These are phyloP conservation scores for Podosphaera xanthii DNA, from an alignment of 2,329 filamentous ascomycete species.

Conservation along the genomic window DNA sequence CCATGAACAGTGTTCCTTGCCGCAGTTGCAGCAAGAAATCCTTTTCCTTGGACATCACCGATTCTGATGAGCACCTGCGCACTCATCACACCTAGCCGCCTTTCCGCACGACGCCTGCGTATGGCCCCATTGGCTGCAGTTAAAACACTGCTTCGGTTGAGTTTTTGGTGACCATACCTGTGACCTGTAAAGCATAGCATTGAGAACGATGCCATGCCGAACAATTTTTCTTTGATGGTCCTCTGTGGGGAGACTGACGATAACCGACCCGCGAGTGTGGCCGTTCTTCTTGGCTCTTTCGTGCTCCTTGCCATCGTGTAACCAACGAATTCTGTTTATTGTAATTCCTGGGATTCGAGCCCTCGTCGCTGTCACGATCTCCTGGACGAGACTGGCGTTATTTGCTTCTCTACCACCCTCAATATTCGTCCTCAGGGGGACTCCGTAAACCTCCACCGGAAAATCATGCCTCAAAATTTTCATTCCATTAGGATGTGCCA, in stretches of 20 bases:
- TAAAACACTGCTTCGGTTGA: neutral
- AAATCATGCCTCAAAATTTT: neutral
- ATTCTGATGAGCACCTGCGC: no score
- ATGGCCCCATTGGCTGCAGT: neutral
- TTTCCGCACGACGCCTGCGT: neutral
- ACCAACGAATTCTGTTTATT: no score
- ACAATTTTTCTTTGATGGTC: no score
- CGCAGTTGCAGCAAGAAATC: neutral
- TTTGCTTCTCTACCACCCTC: neutral
- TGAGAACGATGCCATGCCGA: no score
- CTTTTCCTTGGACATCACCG: no score
- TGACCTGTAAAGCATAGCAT: no score
- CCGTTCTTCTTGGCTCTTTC: neutral
- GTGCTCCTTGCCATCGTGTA: neutral
- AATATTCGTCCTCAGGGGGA: neutral
- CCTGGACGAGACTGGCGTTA: neutral
- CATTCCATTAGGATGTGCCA: neutral
- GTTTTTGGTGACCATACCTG: no score
- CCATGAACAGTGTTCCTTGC: neutral
- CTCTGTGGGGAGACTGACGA: no score
- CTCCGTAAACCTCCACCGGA: neutral
- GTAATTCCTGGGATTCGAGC: no score
- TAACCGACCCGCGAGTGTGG: neutral
- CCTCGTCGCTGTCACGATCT: neutral
- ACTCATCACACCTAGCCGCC: no score